Percentiles rank a stretch among this genome's conserved stretches.
phyloP scores from a whole-genome alignment of 257 asterid genomes.

The Solanum ossicruentum region DNA sequence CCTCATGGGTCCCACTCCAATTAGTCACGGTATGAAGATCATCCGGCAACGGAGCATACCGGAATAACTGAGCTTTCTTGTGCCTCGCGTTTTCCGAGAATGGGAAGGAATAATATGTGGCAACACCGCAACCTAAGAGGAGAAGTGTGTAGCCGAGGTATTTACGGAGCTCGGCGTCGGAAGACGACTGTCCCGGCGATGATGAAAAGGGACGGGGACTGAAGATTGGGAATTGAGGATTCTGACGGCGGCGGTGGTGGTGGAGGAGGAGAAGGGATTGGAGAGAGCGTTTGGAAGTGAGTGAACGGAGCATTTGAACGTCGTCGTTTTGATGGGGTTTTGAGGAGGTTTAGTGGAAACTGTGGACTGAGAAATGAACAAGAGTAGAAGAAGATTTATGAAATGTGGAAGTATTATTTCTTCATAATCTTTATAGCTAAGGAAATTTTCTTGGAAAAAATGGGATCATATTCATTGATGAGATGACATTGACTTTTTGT shows the following conservation, averaged over 20 bases:
- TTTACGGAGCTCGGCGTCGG: constrained; percentile 74
- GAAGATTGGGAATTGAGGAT: constrained; percentile 5
- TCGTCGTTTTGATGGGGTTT: constrained; percentile 6
- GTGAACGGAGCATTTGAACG: constrained; percentile 42
- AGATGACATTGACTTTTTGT: too few relatives aligned
- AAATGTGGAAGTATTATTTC: too few relatives aligned
- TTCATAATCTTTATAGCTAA: too few relatives aligned
- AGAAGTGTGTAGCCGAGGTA: constrained; percentile 79
- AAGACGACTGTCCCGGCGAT: constrained; percentile 26
- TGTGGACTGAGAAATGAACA: too few relatives aligned
- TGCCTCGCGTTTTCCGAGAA: constrained; percentile 64
- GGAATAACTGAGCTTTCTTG: constrained; percentile 80
- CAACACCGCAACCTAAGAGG: constrained; percentile 67
- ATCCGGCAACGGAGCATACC: constrained; percentile 83
- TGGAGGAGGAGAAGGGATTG: constrained; percentile 17
- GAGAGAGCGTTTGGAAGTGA: constrained; percentile 37
- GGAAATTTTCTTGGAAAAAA: too few relatives aligned
- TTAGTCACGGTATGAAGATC: constrained; percentile 87
- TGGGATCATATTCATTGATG: too few relatives aligned
- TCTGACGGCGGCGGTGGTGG: neutral
- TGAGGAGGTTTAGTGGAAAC: neutral
- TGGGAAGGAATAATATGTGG: constrained; percentile 89
- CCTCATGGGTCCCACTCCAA: constrained; percentile 98
- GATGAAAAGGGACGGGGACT: constrained; percentile 2
- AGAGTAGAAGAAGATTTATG: too few relatives aligned